Evolutionary conservation across 116 monocot species (phyloP).

Genomic region (Phalaenopsis hybrid): DNA sequence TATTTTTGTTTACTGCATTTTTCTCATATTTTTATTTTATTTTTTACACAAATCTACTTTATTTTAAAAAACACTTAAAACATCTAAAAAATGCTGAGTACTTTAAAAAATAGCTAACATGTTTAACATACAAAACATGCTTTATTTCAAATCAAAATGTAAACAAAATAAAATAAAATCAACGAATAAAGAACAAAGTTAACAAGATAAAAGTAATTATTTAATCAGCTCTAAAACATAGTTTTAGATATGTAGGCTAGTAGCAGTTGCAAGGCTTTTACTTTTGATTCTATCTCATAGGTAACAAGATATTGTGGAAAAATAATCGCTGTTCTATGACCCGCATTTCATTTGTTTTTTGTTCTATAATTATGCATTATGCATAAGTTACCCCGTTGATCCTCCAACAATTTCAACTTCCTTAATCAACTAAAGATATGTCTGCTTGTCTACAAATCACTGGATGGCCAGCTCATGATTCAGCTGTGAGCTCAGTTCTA

Average conservation of each 20-base stretch:
- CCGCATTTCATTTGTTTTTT: not conserved
- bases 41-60: too few species aligned
- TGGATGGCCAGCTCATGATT: constrained; percentile 98
- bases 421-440: constrained; percentile 68
- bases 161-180: too few species aligned
- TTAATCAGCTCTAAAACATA: not conserved
- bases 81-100: too few species aligned
- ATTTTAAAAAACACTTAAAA: too few species aligned
- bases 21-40: too few species aligned
- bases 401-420: constrained; percentile 5
- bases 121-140: too few species aligned
- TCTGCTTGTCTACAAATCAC: constrained; percentile 93
- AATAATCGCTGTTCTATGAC: not conserved
- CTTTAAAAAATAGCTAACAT: too few species aligned
- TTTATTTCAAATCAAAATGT: too few species aligned
- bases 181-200: too few species aligned
- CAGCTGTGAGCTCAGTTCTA: constrained; percentile 71
- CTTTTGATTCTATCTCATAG: not conserved
- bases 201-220: not conserved
- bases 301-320: not conserved
- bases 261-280: not conserved
- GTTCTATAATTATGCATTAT: not conserved
- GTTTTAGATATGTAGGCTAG: not conserved
- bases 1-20: too few species aligned
- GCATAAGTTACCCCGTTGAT: not conserved